Evolutionary conservation across 345 rosid species (phyloP).

Genomic region (Mangifera indica): DNA sequence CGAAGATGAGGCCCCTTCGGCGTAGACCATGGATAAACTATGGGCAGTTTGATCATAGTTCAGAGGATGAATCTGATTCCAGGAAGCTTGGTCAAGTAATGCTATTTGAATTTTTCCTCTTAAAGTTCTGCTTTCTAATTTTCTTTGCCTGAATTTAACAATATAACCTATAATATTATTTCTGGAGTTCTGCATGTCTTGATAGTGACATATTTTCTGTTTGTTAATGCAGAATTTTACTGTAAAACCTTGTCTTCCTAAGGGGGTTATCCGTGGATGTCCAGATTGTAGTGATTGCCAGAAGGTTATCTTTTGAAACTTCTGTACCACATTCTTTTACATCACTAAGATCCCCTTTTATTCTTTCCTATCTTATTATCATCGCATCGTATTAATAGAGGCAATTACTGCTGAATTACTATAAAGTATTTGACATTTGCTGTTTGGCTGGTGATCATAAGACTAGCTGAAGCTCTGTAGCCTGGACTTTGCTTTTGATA

Average conservation of each 20-base stretch:
- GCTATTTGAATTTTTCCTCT: slow-evolving; percentile 1
- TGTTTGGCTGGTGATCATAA: slow-evolving; percentile 12
- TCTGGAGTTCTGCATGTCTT: slow-evolving; percentile 6
- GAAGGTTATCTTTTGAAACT: slow-evolving; percentile 56
- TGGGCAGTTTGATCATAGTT: slow-evolving; percentile 40
- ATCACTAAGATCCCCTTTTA: background rate
- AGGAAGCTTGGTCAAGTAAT: slow-evolving; percentile 58
- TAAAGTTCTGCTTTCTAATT: slow-evolving; percentile 5
- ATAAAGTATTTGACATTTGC: slow-evolving; percentile 5
- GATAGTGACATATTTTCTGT: slow-evolving; percentile 5
- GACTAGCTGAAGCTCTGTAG: background rate
- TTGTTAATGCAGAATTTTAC: slow-evolving; percentile 48
- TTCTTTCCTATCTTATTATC: background rate
- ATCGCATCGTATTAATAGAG: slow-evolving; percentile 4
- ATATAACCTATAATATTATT: background rate
- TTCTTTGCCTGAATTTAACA: slow-evolving; percentile 1
- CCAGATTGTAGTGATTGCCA: slow-evolving; percentile 75
- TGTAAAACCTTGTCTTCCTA: slow-evolving; percentile 53
- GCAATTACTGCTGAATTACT: background rate
- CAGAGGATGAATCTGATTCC: slow-evolving; percentile 48
- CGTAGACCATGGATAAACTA: slow-evolving; percentile 63
- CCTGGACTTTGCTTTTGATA: slow-evolving; percentile 11
- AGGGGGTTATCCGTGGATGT: slow-evolving; percentile 83
- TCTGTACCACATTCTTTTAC: background rate
- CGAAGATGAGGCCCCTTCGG: slow-evolving; percentile 54